Evolutionary conservation across 1,284 basidiomycete species (phyloP).

Genomic region (Ceratobasidium theobromae): DNA sequence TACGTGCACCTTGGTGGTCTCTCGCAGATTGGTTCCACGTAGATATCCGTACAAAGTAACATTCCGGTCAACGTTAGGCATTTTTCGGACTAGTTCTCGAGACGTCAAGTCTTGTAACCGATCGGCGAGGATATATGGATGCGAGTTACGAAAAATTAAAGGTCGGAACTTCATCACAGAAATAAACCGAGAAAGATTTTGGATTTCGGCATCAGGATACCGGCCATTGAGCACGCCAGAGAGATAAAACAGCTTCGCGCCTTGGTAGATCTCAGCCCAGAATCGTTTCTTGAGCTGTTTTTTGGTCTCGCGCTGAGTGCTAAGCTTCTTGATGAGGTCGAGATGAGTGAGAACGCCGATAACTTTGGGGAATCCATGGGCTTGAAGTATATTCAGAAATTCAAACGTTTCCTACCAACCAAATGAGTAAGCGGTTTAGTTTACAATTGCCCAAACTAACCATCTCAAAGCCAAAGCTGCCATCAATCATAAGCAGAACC

Average conservation of each 20-base stretch:
- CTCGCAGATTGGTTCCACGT: slow-evolving; percentile 83
- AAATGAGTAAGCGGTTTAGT: neutral
- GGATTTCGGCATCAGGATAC: slow-evolving; percentile 95
- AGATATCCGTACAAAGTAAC: slow-evolving; percentile 96
- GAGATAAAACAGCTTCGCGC: slow-evolving; percentile 97
- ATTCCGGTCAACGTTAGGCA: slow-evolving; percentile 87
- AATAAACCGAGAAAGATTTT: slow-evolving; percentile 95
- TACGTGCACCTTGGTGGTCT: slow-evolving; percentile 86
- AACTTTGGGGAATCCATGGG: slow-evolving; percentile 98
- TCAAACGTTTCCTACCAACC: slow-evolving; percentile 94
- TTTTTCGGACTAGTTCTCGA: slow-evolving; percentile 76
- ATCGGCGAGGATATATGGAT: slow-evolving; percentile 96
- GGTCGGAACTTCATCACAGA: slow-evolving; percentile 99
- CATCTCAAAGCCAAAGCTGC: slow-evolving; percentile 99
- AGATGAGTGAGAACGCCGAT: slow-evolving; percentile 96
- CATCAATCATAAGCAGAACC: slow-evolving; percentile 96
- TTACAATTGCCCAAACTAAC: slow-evolving; percentile 48
- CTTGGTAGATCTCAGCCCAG: slow-evolving; percentile 99
- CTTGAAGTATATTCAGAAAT: slow-evolving; percentile 94
- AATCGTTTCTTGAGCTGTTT: slow-evolving; percentile 98
- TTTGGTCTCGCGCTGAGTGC: slow-evolving; percentile 87
- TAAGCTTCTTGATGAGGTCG: slow-evolving; percentile 93
- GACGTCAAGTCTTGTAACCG: slow-evolving; percentile 94
- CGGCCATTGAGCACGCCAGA: slow-evolving; percentile 97
- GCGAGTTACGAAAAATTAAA: slow-evolving; percentile 91